Conservation (phyloP, 371 early-diverging fungal genomes). For the Coemansia sp. region DNA sequence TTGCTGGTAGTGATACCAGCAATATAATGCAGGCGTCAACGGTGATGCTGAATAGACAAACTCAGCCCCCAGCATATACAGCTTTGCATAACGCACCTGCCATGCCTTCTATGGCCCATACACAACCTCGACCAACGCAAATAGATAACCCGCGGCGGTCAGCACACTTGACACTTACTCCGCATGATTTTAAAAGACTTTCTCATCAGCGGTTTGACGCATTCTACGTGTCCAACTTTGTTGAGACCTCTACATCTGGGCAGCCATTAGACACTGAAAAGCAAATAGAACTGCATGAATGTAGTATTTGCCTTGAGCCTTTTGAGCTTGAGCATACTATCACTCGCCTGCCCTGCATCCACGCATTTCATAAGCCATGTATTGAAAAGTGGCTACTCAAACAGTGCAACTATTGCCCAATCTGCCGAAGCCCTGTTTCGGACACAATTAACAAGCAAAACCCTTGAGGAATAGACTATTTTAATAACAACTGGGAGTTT, state of each 20-base stretch:
- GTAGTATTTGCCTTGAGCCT: not conserved
- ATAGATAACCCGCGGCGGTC: not conserved
- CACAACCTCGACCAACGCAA: not conserved
- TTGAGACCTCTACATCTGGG: not conserved
- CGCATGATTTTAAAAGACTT: not conserved
- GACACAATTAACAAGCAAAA: not conserved
- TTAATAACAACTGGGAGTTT: not conserved
- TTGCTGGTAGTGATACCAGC: too few species aligned
- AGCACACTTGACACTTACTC: not conserved
- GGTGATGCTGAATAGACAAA: not conserved
- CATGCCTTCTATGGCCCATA: not conserved
- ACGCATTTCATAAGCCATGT: not conserved
- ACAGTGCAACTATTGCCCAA: not conserved
- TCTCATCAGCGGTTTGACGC: not conserved
- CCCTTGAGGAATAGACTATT: not conserved
- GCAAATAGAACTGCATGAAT: conserved; percentile 1
- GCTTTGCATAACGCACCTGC: not conserved
- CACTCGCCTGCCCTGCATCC: not conserved
- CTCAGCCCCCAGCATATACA: not conserved
- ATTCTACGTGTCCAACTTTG: not conserved
- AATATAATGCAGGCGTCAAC: not conserved
- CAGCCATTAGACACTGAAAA: not conserved
- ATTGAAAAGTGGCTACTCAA: not conserved
- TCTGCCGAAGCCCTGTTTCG: not conserved
- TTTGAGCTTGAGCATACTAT: not conserved